phyloP scores from a whole-genome alignment of 2,329 filamentous ascomycete genomes.

The Neodidymelliopsis sp. region DNA sequence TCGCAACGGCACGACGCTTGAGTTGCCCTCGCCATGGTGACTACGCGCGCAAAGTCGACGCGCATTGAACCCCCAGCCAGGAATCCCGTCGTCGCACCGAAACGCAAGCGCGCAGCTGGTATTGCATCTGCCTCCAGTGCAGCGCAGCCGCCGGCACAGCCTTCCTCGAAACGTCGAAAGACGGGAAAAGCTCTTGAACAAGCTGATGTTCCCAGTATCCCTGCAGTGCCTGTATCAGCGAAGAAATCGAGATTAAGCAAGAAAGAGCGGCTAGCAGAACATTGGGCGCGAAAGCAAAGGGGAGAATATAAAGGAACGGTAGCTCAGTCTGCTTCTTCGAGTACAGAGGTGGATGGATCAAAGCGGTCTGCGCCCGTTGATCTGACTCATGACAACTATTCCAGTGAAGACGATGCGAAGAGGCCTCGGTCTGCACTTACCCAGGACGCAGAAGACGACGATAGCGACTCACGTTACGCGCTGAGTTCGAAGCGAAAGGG shows the following conservation, averaged over 20 bases:
- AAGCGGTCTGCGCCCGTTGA: neutral
- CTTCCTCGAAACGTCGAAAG: slow-evolving; percentile 12
- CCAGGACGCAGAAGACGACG: slow-evolving; percentile 8
- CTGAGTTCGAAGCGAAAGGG: slow-evolving; percentile 5
- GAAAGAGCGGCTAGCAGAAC: neutral
- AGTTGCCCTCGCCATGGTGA: slow-evolving; percentile 4
- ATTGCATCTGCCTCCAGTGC: neutral
- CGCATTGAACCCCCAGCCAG: slow-evolving; percentile 1
- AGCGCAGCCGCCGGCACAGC: slow-evolving; percentile 3
- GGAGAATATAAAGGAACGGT: neutral
- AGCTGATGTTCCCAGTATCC: neutral
- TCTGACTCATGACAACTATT: neutral
- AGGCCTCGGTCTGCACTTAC: neutral
- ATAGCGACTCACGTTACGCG: slow-evolving; percentile 12
- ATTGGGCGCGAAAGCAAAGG: neutral
- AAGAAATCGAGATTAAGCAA: neutral
- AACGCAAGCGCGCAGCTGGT: slow-evolving; percentile 3
- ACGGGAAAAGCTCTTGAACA: slow-evolving; percentile 8
- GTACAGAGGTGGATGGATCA: neutral
- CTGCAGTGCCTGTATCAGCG: neutral
- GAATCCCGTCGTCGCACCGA: neutral
- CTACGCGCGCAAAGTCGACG: slow-evolving; percentile 11
- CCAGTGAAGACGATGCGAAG: slow-evolving; percentile 3
- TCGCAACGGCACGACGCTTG: neutral
- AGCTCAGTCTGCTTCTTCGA: neutral